Conservation (phyloP, 495 filamentous ascomycete genomes). For the Daldinia bambusicola region DNA sequence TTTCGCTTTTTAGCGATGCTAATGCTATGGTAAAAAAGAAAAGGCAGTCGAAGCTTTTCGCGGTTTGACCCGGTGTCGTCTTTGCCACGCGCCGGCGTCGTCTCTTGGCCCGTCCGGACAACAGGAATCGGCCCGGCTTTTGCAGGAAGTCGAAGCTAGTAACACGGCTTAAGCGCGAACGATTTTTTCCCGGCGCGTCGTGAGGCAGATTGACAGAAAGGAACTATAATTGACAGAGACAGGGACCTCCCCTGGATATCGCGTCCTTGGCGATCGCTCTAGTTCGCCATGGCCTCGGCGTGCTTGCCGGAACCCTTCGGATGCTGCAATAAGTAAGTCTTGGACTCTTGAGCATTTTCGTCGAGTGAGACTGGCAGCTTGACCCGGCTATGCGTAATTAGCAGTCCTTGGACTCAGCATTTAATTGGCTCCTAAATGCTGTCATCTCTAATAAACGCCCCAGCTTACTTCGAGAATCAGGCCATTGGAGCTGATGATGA, state of each 20-base stretch:
- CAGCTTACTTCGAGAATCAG: constrained; percentile 48
- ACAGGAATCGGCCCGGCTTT: constrained; percentile 37
- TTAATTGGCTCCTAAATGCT: constrained; percentile 14
- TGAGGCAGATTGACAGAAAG: constrained; percentile 2
- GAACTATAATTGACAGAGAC: constrained; percentile 3
- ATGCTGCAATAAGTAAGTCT: constrained; percentile 3
- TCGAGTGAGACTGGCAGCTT: constrained; percentile 1
- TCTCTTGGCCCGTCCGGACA: constrained; percentile 21
- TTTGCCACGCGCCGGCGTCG: constrained; percentile 26
- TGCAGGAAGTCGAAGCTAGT: constrained; percentile 20
- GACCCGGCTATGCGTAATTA: constrained; percentile 6
- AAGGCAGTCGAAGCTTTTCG: background rate
- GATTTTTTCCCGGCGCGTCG: constrained; percentile 3
- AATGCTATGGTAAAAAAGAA: constrained; percentile 4
- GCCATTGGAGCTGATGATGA: constrained; percentile 97
- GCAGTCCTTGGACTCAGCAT: background rate
- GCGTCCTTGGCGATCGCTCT: constrained; percentile 37
- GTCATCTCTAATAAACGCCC: constrained; percentile 1
- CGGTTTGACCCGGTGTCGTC: constrained; percentile 17
- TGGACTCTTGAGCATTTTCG: background rate
- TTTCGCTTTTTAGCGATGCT: constrained; percentile 21
- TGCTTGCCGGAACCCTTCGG: constrained; percentile 19
- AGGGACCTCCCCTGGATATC: constrained; percentile 13
- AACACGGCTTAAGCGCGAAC: background rate
- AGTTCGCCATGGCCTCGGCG: constrained; percentile 26